A percentile compares a stretch with the other conserved stretches of the same genome.
Conservation (phyloP, 768 basidiomycete genomes). For the Naganishia vishniacii region DNA sequence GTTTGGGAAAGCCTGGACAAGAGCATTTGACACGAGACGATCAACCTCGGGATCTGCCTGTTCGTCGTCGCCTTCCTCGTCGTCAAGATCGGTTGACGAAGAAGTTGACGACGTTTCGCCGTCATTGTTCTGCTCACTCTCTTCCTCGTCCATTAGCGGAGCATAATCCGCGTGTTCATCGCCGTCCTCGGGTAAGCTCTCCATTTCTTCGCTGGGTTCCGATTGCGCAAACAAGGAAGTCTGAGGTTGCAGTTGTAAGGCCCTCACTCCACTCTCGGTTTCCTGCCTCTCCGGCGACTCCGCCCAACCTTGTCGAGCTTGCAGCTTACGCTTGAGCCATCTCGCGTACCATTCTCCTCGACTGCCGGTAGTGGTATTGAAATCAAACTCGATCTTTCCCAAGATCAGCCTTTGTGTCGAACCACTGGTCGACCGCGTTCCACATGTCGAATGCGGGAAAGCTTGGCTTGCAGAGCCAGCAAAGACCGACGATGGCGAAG, state of each 20-base stretch:
- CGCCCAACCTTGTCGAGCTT: slow-evolving; percentile 7
- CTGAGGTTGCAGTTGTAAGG: neutral
- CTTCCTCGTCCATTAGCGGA: slow-evolving; percentile 14
- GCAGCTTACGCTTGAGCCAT: slow-evolving; percentile 53
- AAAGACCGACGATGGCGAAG: slow-evolving; percentile 9
- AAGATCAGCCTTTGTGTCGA: slow-evolving; percentile 51
- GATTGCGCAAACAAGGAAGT: neutral
- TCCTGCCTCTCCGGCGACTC: neutral
- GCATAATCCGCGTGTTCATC: slow-evolving; percentile 13
- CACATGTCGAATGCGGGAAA: neutral
- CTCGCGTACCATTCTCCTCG: slow-evolving; percentile 72
- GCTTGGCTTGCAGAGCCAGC: slow-evolving; percentile 5
- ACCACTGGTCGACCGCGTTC: neutral
- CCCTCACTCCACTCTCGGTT: neutral
- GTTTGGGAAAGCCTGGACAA: neutral
- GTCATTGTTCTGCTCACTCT: neutral
- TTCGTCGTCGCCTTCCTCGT: neutral
- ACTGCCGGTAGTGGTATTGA: slow-evolving; percentile 56
- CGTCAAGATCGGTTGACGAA: neutral
- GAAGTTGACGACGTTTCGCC: neutral
- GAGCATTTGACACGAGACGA: neutral
- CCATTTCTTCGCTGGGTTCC: neutral
- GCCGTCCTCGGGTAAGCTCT: slow-evolving; percentile 1
- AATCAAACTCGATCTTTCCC: slow-evolving; percentile 80
- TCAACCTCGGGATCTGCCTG: neutral